Evolutionary conservation across 2,329 filamentous ascomycete species (phyloP), one percentile per base, ranked within the genome.

Genomic region (Fusarium austroafricanum): DNA sequence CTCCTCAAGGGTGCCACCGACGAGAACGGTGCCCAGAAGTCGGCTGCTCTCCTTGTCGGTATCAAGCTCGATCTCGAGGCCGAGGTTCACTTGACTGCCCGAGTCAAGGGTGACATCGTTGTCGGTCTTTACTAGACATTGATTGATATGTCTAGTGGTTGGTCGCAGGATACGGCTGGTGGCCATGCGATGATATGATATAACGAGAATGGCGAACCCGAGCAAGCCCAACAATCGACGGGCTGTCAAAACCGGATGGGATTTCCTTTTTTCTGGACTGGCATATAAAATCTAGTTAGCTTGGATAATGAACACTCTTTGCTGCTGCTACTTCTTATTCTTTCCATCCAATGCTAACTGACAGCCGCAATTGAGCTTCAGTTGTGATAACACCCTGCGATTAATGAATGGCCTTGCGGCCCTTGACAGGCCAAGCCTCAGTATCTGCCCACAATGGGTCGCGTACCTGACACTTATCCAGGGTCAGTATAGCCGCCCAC

Each of bases 41-140:
- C 84, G 39, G 85, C 87, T 6, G 86, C 85, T 3, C 80, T 89
- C 42, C 81, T 89, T 70, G 81, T 89, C 37, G 87, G 87, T 56
- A 88, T 89, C 79, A 89, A 89, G 80, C 80, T 89, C 35, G 87
- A 89, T 73, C 77, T 89, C 20, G 87, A 89, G 75, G 87, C 87
- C 15, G 87, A 89, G 74, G 84, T 89, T 42, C 86, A 89, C 74
- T 77, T 89, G 66, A 89, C 86, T 18, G 87, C 87, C 47, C 78
- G 87, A 51, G 81, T 89, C 62, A 81, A 86, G 45, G 87, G 87
- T 81, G 87, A 89, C 74, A 88, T 89, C 71, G 83, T 84, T 20
- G 83, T 89, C 44, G 72, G 72, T 46, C 72, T 75, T 28, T 75
- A 75, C 71, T 75, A 73, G 58, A 40, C 42, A 39, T 7, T 21